phyloP scores from a whole-genome alignment of 192 early-diverging fungal genomes.

The Backusella macrospora region DNA sequence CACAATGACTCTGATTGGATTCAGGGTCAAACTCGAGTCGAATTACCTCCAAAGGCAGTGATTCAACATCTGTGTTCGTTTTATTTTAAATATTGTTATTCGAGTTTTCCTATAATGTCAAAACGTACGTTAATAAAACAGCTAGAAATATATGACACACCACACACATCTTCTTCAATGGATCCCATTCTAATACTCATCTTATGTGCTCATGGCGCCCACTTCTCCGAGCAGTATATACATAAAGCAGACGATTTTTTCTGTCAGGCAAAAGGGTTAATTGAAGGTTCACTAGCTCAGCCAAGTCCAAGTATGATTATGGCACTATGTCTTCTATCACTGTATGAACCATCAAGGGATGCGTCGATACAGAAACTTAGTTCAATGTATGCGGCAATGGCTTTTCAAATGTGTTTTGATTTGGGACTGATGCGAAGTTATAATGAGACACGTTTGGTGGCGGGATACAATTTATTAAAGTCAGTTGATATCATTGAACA shows the following conservation, averaged over 20 bases:
- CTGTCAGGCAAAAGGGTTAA: conserved; percentile 30
- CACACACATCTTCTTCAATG: conserved; percentile 12
- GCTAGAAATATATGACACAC: not conserved
- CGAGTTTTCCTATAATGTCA: conserved; percentile 37
- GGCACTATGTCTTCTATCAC: conserved; percentile 27
- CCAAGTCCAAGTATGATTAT: conserved; percentile 32
- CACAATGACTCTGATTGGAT: not conserved
- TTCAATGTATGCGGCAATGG: conserved; percentile 30
- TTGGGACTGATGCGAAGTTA: conserved; percentile 26
- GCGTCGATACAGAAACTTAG: not conserved
- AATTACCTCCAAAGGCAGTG: conserved; percentile 26
- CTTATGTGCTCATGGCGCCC: conserved; percentile 40
- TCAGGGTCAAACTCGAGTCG: not conserved
- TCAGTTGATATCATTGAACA: conserved; percentile 28
- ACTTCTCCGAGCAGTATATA: not conserved
- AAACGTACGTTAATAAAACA: conserved; percentile 30
- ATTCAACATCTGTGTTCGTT: conserved; percentile 28
- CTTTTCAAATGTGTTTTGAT: conserved; percentile 34
- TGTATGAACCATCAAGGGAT: conserved; percentile 23
- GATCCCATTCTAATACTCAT: conserved; percentile 34
- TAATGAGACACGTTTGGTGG: not conserved
- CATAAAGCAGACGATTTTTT: conserved; percentile 27
- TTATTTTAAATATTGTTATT: conserved; percentile 34
- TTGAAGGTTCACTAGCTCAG: conserved; percentile 31
- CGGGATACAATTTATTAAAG: conserved; percentile 2